These are phyloP conservation scores for Chrysochromulina parva DNA, from an alignment of 78 protist genomes.

Conservation along the genomic window DNA sequence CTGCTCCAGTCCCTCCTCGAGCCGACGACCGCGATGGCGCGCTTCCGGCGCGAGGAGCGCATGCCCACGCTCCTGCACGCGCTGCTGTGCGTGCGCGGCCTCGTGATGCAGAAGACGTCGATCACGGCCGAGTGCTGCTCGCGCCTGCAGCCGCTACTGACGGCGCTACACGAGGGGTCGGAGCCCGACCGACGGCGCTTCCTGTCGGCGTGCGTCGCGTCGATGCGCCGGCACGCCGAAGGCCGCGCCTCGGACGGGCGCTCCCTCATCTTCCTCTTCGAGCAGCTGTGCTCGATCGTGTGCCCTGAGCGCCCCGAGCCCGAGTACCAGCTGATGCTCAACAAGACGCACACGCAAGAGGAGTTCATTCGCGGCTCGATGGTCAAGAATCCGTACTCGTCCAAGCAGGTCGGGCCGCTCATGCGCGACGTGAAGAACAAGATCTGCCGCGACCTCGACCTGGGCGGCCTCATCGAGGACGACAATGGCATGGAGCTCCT, in stretches of 20 bases:
- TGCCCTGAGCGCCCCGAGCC: constrained; percentile 68
- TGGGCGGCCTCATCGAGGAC: constrained; percentile 51
- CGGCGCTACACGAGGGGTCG: neutral
- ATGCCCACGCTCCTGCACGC: neutral
- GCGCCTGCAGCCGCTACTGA: neutral
- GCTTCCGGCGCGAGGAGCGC: neutral
- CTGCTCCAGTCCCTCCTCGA: neutral
- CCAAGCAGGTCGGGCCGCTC: constrained; percentile 64
- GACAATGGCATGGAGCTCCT: constrained; percentile 92
- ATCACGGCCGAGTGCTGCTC: constrained; percentile 64
- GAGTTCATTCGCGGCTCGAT: constrained; percentile 90
- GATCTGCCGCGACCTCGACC: constrained; percentile 68
- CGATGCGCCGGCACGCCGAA: constrained; percentile 45
- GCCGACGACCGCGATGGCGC: too few species aligned
- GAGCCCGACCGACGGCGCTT: neutral
- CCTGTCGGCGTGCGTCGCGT: neutral
- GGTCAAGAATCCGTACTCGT: constrained; percentile 76
- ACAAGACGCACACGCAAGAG: constrained; percentile 84
- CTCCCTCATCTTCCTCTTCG: constrained; percentile 67
- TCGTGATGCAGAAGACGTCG: constrained; percentile 73
- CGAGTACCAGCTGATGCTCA: constrained; percentile 53
- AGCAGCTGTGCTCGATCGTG: constrained; percentile 74
- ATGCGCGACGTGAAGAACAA: constrained; percentile 89
- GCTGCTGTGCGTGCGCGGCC: constrained; percentile 72
- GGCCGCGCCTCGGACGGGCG: constrained; percentile 33